These are phyloP conservation scores for Leccinellum rugosiceps DNA, from an alignment of 768 basidiomycete species.

Conservation along the genomic window DNA sequence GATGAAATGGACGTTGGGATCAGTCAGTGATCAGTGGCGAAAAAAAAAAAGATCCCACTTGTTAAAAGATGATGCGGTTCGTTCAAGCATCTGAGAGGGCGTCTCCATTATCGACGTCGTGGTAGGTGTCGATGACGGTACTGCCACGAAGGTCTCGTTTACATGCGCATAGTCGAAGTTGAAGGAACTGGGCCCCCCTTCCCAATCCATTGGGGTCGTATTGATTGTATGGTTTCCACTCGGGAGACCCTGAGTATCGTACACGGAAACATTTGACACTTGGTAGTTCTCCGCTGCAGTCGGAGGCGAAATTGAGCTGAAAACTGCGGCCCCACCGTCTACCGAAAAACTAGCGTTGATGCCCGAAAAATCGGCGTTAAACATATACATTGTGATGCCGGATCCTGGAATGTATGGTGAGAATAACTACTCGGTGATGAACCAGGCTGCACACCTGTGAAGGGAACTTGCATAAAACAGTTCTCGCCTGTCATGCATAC, in stretches of 20 bases:
- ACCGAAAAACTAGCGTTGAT: conserved; percentile 14
- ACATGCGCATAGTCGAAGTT: conserved; percentile 27
- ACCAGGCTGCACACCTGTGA: conserved; percentile 9
- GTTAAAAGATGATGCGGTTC: no score
- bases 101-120: no score
- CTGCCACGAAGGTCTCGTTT: conserved; percentile 21
- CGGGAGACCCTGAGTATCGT: conserved; percentile 12
- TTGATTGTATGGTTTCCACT: conserved; percentile 16
- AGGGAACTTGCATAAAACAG: conserved; percentile 21
- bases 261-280: conserved; percentile 18
- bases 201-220: conserved; percentile 5
- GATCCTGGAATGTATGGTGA: no score
- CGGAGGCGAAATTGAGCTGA: not conserved
- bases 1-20: not conserved
- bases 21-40: not conserved
- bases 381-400: no score
- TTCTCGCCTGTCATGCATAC: conserved; percentile 11
- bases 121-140: no score
- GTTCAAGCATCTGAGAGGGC: not conserved
- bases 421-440: no score
- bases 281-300: conserved; percentile 9
- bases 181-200: conserved; percentile 11
- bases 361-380: no score
- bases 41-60: conserved; percentile 9
- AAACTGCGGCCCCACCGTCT: conserved; percentile 8